Evolutionary conservation across 139 green algal genomes (phyloP).

Genomic region (Chlamydomonas eustigma): DNA sequence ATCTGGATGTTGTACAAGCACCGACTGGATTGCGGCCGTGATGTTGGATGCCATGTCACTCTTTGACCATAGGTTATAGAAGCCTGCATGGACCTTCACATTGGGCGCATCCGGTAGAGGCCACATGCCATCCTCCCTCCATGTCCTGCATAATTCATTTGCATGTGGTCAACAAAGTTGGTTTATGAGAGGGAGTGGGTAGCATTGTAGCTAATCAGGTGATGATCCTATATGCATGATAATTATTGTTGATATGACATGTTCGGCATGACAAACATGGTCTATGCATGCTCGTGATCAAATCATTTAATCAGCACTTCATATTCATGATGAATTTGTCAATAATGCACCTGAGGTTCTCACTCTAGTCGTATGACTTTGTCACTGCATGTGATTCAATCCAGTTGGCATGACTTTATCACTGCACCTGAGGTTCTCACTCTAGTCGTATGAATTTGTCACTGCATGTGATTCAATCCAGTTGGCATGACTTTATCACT

Average conservation of each 20-base stretch:
- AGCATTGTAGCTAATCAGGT: no score
- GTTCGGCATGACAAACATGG: neutral
- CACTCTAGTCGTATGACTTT: no score
- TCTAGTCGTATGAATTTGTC: no score
- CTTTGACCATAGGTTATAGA: conserved; percentile 1
- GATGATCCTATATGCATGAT: no score
- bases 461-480: no score
- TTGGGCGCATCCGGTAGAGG: neutral
- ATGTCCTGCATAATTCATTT: conserved; percentile 6
- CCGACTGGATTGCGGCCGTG: neutral
- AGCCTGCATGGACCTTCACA: conserved; percentile 2
- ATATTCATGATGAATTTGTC: neutral
- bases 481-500: neutral
- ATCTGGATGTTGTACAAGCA: neutral
- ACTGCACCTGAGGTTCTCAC: no score
- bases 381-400: no score
- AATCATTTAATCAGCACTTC: neutral
- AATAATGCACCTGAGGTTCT: no score
- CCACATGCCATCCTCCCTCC: conserved; percentile 3
- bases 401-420: no score
- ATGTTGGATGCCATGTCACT: conserved; percentile 3
- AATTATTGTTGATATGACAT: neutral
- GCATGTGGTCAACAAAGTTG: no score
- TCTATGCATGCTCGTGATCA: neutral
- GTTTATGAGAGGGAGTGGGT: no score